A percentile compares a stretch with the other conserved stretches of the same genome.
Evolutionary conservation across 306 rosid species (phyloP).

Genomic region (Casuarina cunninghamiana): DNA sequence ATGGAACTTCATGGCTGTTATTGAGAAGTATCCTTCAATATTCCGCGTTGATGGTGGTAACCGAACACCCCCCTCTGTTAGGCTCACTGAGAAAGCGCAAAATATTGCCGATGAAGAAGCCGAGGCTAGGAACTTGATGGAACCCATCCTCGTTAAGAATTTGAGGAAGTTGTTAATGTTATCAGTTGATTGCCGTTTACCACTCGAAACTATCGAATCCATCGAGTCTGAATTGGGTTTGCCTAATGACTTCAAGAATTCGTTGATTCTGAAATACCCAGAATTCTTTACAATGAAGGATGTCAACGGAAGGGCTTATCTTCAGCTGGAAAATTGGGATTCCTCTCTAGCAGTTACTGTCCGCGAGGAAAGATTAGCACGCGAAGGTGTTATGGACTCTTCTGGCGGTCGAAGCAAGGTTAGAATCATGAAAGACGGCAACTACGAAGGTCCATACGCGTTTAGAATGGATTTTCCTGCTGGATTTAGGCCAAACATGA

Average conservation of each 20-base stretch:
- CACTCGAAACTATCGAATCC: slow-evolving; percentile 54
- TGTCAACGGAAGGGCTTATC: slow-evolving; percentile 45
- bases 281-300: slow-evolving; percentile 56
- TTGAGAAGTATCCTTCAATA: slow-evolving; percentile 63
- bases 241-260: slow-evolving; percentile 45
- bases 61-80: slow-evolving; percentile 52
- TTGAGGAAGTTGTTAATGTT: slow-evolving; percentile 73
- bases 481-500: slow-evolving; percentile 71
- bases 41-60: slow-evolving; percentile 59
- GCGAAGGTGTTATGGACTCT: slow-evolving; percentile 37
- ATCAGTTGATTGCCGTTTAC: slow-evolving; percentile 63
- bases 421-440: slow-evolving; percentile 72
- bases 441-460: slow-evolving; percentile 56
- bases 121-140: slow-evolving; percentile 50
- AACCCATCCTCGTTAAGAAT: slow-evolving; percentile 67
- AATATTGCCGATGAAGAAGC: slow-evolving; percentile 54
- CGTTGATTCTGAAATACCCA: slow-evolving; percentile 58
- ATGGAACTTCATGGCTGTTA: slow-evolving; percentile 83
- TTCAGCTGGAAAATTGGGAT: slow-evolving; percentile 83
- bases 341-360: slow-evolving; percentile 60
- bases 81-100: slow-evolving; percentile 55
- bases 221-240: slow-evolving; percentile 64
- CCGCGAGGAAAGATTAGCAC: slow-evolving; percentile 48
- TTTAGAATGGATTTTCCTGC: slow-evolving; percentile 63
- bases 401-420: slow-evolving; percentile 37